A percentile compares a stretch with the other conserved stretches of the same genome.
These are phyloP conservation scores for Zygoascus tannicola DNA, from an alignment of 805 yeast species.

Conservation along the genomic window DNA sequence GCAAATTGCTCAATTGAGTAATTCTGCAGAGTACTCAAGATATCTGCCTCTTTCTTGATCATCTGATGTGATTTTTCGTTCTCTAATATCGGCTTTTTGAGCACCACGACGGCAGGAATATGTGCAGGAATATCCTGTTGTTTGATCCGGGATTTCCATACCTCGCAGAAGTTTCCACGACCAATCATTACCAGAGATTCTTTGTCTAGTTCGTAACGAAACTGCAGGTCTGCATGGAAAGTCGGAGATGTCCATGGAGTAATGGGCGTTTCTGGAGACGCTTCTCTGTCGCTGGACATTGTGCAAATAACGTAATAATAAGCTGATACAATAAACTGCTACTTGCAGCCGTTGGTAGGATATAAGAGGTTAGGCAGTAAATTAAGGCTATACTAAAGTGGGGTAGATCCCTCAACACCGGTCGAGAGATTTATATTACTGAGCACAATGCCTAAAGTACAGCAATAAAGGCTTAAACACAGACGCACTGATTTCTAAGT, in stretches of 20 bases:
- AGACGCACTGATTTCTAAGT: no score
- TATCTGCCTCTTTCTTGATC: background rate
- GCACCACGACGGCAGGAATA: background rate
- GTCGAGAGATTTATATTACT: no score
- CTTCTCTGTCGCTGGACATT: no score
- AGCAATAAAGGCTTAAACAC: no score
- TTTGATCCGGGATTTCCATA: background rate
- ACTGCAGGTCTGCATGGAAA: background rate
- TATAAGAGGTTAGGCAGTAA: no score
- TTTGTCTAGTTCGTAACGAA: background rate
- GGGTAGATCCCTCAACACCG: no score
- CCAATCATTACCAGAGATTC: background rate
- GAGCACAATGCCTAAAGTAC: no score
- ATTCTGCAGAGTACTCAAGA: background rate
- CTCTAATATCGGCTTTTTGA: background rate
- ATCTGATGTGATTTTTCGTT: background rate
- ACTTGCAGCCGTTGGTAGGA: no score
- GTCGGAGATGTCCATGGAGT: conserved; percentile 14
- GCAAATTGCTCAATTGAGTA: background rate
- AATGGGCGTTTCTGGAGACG: background rate
- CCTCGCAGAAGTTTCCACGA: background rate
- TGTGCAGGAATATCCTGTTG: background rate
- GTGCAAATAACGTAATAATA: no score
- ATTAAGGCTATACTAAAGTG: no score
- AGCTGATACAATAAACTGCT: no score